Evolutionary conservation across 2,329 filamentous ascomycete genomes (phyloP), one percentile per base, ranked within the genome.

Genomic region (Corniculantispora saksenae): DNA sequence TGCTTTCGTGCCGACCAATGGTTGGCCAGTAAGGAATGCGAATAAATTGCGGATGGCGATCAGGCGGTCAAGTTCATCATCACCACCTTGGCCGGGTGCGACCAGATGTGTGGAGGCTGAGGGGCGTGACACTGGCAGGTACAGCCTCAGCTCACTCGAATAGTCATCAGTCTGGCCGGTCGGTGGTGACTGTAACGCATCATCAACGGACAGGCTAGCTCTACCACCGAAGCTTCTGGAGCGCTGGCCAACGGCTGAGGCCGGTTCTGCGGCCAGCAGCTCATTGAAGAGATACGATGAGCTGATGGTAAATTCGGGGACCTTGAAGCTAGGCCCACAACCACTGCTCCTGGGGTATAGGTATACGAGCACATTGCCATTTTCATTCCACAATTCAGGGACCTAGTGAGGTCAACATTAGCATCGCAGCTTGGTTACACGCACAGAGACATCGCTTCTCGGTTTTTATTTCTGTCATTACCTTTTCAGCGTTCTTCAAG

Each of bases 311-410:
- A 84, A 82, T 35, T 83, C 81, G 43, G 81, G 80, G 8, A 89
- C 82, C 70, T 85, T 88, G 77, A 90, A 89, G 0, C 85, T 89
- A 2, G 87, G 83, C 0, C 84, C 84, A 10, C 74, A 75, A 12
- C 82, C 82, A 66, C 78, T 82, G 6, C 78, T 77, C 63, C 79
- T 81, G 1, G 86, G 80, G 64, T 84, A 84, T 4, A 91, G 75
- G 69, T 87, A 86, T 23, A 91, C 81, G 59, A 81, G 78, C 27
- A 89, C 81, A 66, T 83, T 83, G 47, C 85, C 87, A 60, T 74
- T 77, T 63, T 89, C 86, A 68, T 87, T 85, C 88, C 88, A 90
- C 23, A 91, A 75, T 73, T 90, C 88, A 1, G 87, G 86, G 4
- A 90, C 84, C 86, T 88, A 65, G 15, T 48, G 59, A 48, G 53